phyloP scores from a whole-genome alignment of 176 grass and related monocot species.

The Oryza glumipatula region DNA sequence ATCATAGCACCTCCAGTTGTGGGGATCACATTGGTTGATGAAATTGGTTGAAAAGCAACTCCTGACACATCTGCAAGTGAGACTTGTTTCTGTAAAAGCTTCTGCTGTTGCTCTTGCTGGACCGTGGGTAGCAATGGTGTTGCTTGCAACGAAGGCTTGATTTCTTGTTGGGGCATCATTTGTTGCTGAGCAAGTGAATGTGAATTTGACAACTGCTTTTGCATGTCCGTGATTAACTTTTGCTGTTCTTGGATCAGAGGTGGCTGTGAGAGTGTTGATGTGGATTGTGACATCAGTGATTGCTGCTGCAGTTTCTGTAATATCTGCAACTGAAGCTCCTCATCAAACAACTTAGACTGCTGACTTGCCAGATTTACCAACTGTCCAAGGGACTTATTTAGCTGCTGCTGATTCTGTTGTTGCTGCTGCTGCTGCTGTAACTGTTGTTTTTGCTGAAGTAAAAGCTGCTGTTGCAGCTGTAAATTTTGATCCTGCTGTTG shows the following conservation, averaged over 20 bases:
- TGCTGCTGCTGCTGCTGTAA: constrained; percentile 54
- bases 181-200: constrained; percentile 64
- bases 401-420: constrained; percentile 46
- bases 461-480: constrained; percentile 54
- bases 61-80: constrained; percentile 48
- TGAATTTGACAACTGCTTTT: constrained; percentile 62
- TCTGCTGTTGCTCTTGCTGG: constrained; percentile 60
- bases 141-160: constrained; percentile 50
- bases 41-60: constrained; percentile 43
- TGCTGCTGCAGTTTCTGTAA: constrained; percentile 86
- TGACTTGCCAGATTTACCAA: constrained; percentile 65
- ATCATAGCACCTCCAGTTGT: constrained; percentile 54
- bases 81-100: constrained; percentile 67
- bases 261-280: constrained; percentile 57
- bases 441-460: constrained; percentile 57
- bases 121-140: constrained; percentile 20
- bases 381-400: constrained; percentile 63
- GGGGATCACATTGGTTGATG: constrained; percentile 44
- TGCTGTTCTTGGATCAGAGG: constrained; percentile 79
- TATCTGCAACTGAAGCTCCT: constrained; percentile 79
- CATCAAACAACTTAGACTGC: constrained; percentile 61
- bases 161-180: constrained; percentile 55
- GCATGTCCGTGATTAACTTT: constrained; percentile 70
- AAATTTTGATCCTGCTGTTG: constrained; percentile 58
- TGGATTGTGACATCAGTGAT: constrained; percentile 61